Base-by-base conservation (phyloP, 257 asterid genomes). In the Catharanthus roseus region DNA sequence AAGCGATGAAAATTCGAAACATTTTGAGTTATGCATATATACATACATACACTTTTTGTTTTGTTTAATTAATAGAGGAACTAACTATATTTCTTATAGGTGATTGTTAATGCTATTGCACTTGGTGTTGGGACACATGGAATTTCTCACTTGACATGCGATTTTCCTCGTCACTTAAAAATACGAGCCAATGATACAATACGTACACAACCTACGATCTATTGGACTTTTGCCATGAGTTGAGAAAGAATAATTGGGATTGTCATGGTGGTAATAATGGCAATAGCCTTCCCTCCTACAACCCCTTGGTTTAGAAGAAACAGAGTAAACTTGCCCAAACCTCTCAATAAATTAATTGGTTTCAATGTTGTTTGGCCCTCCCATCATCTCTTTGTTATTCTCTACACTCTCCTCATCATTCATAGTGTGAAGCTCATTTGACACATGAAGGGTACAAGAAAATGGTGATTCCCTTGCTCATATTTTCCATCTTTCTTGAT, bases 301-400 rank as follows among this genome's bases (percentile, higher is more conserved):
- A 83, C 86, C 9, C 95, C 97, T 23, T 89, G 88, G 89, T 87
- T 91, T 39, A 83, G 97, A 65, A 81, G 97, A 31, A 82, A 76
- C 68, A 82, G 33, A 70, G 70, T 89, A 2, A 78, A 79, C 2
- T 50, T 91, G 5, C 97, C 96, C 0, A 86, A 78, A 23, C 90
- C 92, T 4, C 71, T 91, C 29, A n/a, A n/a, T n/a, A n/a, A n/a
- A n/a, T n/a, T n/a, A n/a, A n/a, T n/a, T n/a, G n/a, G n/a, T n/a
- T n/a, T 91, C 84, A 91, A 91, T 77, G 97, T 96, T 47, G 89
- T 91, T 69, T 91, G 97, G 97, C 89, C 89, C 50, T 91, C 96
- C 34, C 97, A 91, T 75, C 97, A 91, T 72, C 77, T 91, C 2
- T 91, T 91, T 70, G 63, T 89, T 74, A 77, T 91, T 44, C 95